Evolutionary conservation across 2,329 filamentous ascomycete genomes (phyloP).

Genomic region (Gaeumannomyces sp.): DNA sequence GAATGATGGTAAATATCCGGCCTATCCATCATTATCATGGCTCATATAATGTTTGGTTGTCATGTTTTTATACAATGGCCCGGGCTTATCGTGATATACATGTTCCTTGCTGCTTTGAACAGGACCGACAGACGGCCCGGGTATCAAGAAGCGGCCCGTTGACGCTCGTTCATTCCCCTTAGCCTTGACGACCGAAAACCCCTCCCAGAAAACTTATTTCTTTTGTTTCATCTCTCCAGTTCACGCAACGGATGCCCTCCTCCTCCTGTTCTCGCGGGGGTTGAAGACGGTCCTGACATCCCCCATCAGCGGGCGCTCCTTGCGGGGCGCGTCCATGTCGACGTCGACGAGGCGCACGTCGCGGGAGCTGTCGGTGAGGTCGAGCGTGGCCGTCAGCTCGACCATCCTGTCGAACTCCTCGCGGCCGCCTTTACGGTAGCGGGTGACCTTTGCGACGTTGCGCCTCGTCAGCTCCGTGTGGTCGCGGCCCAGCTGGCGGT

Average conservation of each 20-base stretch:
- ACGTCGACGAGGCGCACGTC: background rate
- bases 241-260: background rate
- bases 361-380: conserved; percentile 19
- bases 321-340: background rate
- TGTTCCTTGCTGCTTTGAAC: no score
- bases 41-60: background rate
- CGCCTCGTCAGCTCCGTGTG: conserved; percentile 66
- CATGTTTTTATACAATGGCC: background rate
- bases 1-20: background rate
- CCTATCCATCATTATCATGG: background rate
- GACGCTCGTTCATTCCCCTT: background rate
- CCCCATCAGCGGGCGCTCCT: conserved; percentile 3
- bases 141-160: no score
- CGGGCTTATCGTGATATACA: background rate
- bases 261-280: conserved; percentile 8
- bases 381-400: conserved; percentile 29
- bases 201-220: no score
- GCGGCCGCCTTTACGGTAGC: conserved; percentile 62
- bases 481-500: conserved; percentile 46
- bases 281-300: conserved; percentile 7
- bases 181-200: background rate
- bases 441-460: conserved; percentile 80
- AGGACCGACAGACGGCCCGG: no score
- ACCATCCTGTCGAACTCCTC: conserved; percentile 63
- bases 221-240: background rate